These are phyloP conservation scores for Aethionema arabicum DNA, from an alignment of 345 rosid genomes.

Conservation along the genomic window DNA sequence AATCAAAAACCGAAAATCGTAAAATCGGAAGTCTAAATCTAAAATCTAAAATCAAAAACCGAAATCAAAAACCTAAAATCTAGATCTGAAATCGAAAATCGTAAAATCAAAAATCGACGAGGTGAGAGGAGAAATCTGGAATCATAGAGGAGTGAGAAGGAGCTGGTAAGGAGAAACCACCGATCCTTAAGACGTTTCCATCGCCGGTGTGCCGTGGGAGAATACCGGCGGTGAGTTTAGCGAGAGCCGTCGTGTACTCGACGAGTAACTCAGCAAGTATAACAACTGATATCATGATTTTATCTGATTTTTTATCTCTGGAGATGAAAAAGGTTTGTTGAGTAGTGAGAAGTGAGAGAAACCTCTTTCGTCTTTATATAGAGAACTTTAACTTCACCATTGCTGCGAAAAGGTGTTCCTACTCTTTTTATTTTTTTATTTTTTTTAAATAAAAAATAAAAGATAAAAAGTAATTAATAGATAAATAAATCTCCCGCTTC, in stretches of 20 bases:
- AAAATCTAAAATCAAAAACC: too few species aligned
- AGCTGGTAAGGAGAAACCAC: slow-evolving; percentile 24
- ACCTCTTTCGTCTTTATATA: slow-evolving; percentile 20
- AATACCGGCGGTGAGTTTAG: slow-evolving; percentile 43
- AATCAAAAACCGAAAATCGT: slow-evolving; percentile 9
- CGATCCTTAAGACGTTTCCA: slow-evolving; percentile 27
- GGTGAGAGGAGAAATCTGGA: slow-evolving; percentile 39
- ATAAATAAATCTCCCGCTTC: slow-evolving; percentile 20
- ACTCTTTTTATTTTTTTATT: not conserved
- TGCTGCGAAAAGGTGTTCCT: not conserved
- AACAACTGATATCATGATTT: slow-evolving; percentile 51
- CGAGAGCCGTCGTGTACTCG: slow-evolving; percentile 53
- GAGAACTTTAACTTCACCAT: not conserved
- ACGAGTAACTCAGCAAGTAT: slow-evolving; percentile 51
- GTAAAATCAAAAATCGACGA: slow-evolving; percentile 33
- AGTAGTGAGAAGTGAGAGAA: slow-evolving; percentile 26
- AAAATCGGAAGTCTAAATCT: too few species aligned
- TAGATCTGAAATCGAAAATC: not conserved
- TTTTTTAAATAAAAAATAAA: not conserved
- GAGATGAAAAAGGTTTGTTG: slow-evolving; percentile 2
- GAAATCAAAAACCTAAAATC: too few species aligned
- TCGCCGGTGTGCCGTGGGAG: slow-evolving; percentile 35
- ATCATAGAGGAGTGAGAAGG: slow-evolving; percentile 24
- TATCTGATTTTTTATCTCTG: not conserved
- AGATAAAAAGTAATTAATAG: too few species aligned